Conservation (phyloP, 2,329 filamentous ascomycete species). For the Cladosporium sp. region DNA sequence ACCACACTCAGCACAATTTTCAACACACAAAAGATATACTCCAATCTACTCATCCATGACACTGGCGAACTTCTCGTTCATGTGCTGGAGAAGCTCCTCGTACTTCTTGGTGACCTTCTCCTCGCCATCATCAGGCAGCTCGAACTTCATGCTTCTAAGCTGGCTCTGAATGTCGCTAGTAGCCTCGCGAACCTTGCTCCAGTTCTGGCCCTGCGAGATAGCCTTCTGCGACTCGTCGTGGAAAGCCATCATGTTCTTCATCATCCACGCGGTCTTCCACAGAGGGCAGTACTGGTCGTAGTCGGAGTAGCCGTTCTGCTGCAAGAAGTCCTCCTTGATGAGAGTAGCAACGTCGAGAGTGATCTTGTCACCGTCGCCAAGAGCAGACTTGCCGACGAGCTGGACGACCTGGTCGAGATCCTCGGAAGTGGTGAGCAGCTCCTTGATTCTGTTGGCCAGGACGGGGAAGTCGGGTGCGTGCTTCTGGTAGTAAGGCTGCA, state of each 20-base stretch:
- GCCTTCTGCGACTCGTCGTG: conserved; percentile 97
- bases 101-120: conserved; percentile 86
- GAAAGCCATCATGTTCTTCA: conserved; percentile 98
- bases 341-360: conserved; percentile 87
- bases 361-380: conserved; percentile 97
- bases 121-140: conserved; percentile 81
- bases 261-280: conserved; percentile 99
- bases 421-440: conserved; percentile 89
- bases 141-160: conserved; percentile 93
- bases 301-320: conserved; percentile 98
- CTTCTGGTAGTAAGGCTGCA: conserved; percentile 94
- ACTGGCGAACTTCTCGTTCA: conserved; percentile 96
- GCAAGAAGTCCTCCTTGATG: conserved; percentile 97
- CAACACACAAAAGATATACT: not conserved
- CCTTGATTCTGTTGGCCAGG: conserved; percentile 86
- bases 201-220: conserved; percentile 82
- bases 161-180: conserved; percentile 81
- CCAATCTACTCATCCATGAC: conserved; percentile 83
- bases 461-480: conserved; percentile 90
- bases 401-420: conserved; percentile 98
- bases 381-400: conserved; percentile 92
- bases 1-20: not conserved
- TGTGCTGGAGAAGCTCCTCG: conserved; percentile 81
- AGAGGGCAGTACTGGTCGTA: conserved; percentile 99
- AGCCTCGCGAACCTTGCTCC: conserved; percentile 87